Evolutionary conservation across 2,329 filamentous ascomycete genomes (phyloP).

Genomic region (Epichloe amarillans): DNA sequence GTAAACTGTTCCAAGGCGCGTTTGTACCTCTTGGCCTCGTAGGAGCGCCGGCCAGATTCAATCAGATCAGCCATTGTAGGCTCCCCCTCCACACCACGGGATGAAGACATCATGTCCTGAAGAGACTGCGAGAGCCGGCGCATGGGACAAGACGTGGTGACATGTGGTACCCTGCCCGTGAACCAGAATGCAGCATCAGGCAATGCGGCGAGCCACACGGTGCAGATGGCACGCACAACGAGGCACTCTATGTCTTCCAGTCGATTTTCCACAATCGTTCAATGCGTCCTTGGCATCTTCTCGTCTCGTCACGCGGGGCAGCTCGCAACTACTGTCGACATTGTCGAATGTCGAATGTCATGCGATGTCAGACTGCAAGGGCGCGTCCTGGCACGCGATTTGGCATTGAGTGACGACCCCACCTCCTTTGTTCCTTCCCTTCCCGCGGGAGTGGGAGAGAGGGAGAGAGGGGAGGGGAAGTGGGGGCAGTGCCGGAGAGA

Average conservation of each 20-base stretch:
- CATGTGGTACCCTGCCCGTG: background rate
- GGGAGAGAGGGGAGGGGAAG: too few species aligned
- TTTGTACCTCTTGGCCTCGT: slow-evolving; percentile 20
- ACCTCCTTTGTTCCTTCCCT: background rate
- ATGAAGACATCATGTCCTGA: slow-evolving; percentile 6
- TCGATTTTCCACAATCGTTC: background rate
- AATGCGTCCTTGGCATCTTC: background rate
- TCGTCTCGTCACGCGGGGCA: background rate
- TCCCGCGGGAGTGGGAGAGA: background rate
- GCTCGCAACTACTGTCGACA: background rate
- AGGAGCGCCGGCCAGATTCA: slow-evolving; percentile 19
- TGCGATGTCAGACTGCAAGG: background rate
- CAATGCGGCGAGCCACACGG: background rate
- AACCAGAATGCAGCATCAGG: background rate
- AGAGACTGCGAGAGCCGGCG: slow-evolving; percentile 6
- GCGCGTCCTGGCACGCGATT: background rate
- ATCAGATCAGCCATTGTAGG: slow-evolving; percentile 10
- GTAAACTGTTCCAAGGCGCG: slow-evolving; percentile 25
- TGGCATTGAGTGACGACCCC: background rate
- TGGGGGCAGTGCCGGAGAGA: too few species aligned
- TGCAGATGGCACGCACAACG: background rate
- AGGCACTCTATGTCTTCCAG: background rate
- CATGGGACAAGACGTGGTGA: slow-evolving; percentile 2
- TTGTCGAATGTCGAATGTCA: background rate
- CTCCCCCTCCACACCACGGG: slow-evolving; percentile 1